Percentiles rank a stretch among this genome's conserved stretches.
Evolutionary conservation across 495 filamentous ascomycete species (phyloP).

Genomic region (Aspergillus cavernicola): DNA sequence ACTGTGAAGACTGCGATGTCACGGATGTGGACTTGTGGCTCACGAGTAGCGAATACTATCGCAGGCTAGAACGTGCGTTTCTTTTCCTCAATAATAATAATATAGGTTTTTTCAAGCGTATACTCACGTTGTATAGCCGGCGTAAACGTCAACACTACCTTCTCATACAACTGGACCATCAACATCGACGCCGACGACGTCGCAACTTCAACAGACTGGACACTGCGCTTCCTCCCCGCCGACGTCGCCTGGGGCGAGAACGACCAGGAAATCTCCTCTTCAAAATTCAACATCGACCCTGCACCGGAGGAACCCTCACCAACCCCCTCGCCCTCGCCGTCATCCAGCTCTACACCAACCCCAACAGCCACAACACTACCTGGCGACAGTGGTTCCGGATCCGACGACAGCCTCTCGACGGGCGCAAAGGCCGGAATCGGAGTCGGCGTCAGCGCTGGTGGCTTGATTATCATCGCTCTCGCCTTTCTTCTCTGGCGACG

Average conservation of each 20-base stretch:
- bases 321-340: background rate
- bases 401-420: background rate
- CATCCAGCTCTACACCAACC: background rate
- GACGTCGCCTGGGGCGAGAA: background rate
- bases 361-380: background rate
- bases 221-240: conserved; percentile 8
- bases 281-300: conserved; percentile 5
- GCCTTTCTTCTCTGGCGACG: conserved; percentile 5
- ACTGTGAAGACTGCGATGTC: conserved; percentile 2
- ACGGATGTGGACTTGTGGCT: conserved; percentile 10
- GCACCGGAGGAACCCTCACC: background rate
- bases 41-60: conserved; percentile 1
- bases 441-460: background rate
- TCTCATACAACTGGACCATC: conserved; percentile 6
- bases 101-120: too few species aligned
- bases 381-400: background rate
- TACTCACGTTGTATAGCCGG: background rate
- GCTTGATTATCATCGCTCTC: background rate
- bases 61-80: background rate
- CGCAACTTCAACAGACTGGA: background rate
- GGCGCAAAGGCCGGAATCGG: conserved; percentile 12
- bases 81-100: background rate
- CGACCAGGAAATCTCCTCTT: conserved; percentile 8
- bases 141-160: conserved; percentile 1
- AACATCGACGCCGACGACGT: conserved; percentile 3